phyloP scores from a whole-genome alignment of 2,329 filamentous ascomycete species.

The Ilyonectria sp. region DNA sequence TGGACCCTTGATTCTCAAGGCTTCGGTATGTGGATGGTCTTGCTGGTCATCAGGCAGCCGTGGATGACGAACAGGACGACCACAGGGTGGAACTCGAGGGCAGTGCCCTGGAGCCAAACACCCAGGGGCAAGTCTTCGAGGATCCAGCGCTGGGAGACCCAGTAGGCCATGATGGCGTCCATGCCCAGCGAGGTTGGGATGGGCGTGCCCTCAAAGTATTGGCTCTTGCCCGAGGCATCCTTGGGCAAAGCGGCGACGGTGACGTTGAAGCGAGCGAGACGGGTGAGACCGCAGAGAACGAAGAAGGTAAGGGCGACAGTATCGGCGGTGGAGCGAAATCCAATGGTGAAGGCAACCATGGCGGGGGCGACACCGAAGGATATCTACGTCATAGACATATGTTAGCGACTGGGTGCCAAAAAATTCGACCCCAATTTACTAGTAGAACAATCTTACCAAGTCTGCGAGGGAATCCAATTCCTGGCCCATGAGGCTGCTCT shows the following conservation, averaged over 20 bases:
- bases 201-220: constrained; percentile 97
- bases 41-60: constrained; percentile 95
- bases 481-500: constrained; percentile 98
- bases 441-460: constrained; percentile 72
- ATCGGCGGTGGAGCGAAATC: constrained; percentile 87
- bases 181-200: constrained; percentile 91
- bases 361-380: constrained; percentile 96
- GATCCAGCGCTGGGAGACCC: constrained; percentile 86
- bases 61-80: constrained; percentile 88
- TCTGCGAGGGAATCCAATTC: constrained; percentile 97
- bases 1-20: constrained; percentile 63
- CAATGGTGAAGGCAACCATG: constrained; percentile 88
- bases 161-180: constrained; percentile 89
- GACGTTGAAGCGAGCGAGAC: constrained; percentile 97
- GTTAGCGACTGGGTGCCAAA: constrained; percentile 27
- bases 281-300: constrained; percentile 93
- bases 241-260: constrained; percentile 92
- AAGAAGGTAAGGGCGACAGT: constrained; percentile 88
- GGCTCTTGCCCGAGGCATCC: constrained; percentile 90
- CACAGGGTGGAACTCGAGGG: constrained; percentile 87
- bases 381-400: constrained; percentile 70
- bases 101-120: constrained; percentile 74
- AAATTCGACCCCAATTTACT: background rate
- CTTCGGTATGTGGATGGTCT: constrained; percentile 95
- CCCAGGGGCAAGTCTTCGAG: constrained; percentile 85